phyloP scores from a whole-genome alignment of 2,329 filamentous ascomycete genomes.

The Macrophomina phaseolina region DNA sequence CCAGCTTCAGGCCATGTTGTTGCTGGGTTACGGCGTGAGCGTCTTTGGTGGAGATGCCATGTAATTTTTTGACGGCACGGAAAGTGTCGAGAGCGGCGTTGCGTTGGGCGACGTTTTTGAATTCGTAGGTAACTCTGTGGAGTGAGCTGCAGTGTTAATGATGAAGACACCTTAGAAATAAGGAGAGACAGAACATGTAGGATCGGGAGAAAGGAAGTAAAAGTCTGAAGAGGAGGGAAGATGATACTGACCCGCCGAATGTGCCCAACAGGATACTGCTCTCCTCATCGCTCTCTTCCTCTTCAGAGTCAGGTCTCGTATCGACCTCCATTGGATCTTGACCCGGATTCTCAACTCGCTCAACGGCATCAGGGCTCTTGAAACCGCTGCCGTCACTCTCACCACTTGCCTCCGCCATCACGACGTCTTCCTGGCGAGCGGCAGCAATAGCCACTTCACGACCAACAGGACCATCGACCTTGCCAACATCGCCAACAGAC shows the following conservation, averaged over 20 bases:
- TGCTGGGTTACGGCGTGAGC: background rate
- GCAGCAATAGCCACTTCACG: too few species aligned
- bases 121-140: background rate
- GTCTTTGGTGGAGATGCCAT: background rate
- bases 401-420: too few species aligned
- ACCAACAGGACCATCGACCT: too few species aligned
- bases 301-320: background rate
- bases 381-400: too few species aligned
- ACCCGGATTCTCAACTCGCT: too few species aligned
- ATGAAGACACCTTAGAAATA: background rate
- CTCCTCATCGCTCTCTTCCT: background rate
- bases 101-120: conserved; percentile 5
- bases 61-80: background rate
- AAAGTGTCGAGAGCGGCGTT: background rate
- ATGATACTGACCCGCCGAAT: background rate
- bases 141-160: background rate
- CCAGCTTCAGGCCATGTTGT: background rate
- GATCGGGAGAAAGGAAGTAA: background rate
- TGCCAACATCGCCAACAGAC: too few species aligned
- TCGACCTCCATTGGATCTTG: too few species aligned
- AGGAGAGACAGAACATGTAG: background rate
- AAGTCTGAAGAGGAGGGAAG: background rate
- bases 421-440: too few species aligned
- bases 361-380: too few species aligned
- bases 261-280: background rate